phyloP scores from a whole-genome alignment of 768 basidiomycete genomes.

The Cyathus striatus region DNA sequence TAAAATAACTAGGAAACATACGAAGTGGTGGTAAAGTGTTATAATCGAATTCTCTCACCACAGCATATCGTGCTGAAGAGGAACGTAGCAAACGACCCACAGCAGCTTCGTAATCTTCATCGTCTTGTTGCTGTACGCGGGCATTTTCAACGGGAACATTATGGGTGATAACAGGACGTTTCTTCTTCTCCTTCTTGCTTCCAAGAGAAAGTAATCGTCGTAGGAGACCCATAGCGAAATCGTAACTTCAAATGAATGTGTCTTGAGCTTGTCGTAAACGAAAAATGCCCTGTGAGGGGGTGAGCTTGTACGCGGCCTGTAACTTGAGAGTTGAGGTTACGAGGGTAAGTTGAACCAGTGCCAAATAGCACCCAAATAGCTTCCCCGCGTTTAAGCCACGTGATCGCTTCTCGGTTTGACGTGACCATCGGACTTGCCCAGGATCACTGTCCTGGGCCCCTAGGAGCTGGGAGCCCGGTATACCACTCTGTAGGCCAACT shows the following conservation, averaged over 20 bases:
- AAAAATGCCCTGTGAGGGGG: slow-evolving; percentile 11
- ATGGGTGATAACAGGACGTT: slow-evolving; percentile 21
- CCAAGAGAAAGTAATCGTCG: slow-evolving; percentile 67
- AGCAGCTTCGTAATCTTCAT: slow-evolving; percentile 48
- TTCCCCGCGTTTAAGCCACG: neutral
- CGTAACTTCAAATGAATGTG: slow-evolving; percentile 18
- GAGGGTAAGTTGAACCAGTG: slow-evolving; percentile 29
- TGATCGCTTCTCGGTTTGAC: neutral
- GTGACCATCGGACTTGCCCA: neutral
- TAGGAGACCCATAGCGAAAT: slow-evolving; percentile 55
- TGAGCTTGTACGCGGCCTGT: too few relatives aligned
- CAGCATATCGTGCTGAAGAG: slow-evolving; percentile 61
- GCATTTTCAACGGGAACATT: slow-evolving; percentile 19
- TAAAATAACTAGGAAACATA: slow-evolving; percentile 33
- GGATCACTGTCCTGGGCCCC: neutral
- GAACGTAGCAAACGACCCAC: slow-evolving; percentile 60
- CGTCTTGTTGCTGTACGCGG: slow-evolving; percentile 22
- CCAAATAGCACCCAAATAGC: slow-evolving; percentile 36
- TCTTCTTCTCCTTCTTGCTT: slow-evolving; percentile 57
- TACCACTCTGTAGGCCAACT: neutral
- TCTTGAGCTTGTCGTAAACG: slow-evolving; percentile 16
- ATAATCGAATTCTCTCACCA: slow-evolving; percentile 53
- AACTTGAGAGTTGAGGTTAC: too few relatives aligned
- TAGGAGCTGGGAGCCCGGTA: too few relatives aligned
- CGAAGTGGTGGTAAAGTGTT: slow-evolving; percentile 62